phyloP scores from a whole-genome alignment of 805 yeast genomes.

The Phaffomyces antillensis region DNA sequence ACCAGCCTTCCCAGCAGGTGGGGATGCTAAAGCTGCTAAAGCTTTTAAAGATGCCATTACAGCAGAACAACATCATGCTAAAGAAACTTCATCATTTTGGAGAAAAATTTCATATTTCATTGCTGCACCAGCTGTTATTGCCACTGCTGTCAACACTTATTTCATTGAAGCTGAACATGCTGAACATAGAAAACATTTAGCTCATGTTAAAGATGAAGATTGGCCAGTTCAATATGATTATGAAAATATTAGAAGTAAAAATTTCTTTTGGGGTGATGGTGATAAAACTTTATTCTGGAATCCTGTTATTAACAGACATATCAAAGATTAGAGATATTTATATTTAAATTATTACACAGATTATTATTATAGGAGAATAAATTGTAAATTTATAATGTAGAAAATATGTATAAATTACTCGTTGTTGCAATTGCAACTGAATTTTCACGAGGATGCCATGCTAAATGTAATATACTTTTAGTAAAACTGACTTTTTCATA shows the following conservation, averaged over 20 bases:
- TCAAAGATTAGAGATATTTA: constrained; percentile 25
- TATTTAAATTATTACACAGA: neutral
- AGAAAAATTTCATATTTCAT: constrained; percentile 72
- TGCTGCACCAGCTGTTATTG: constrained; percentile 75
- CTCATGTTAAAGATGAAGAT: constrained; percentile 71
- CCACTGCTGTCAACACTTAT: constrained; percentile 74
- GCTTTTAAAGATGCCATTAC: constrained; percentile 55
- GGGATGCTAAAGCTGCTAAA: constrained; percentile 41
- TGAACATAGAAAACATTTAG: constrained; percentile 74
- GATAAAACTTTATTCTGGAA: constrained; percentile 97
- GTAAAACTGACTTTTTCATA: constrained; percentile 81
- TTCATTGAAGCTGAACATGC: constrained; percentile 84
- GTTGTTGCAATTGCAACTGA: constrained; percentile 98
- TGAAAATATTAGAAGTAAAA: constrained; percentile 82
- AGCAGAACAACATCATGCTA: constrained; percentile 75
- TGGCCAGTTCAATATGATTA: constrained; percentile 89
- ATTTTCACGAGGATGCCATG: constrained; percentile 98
- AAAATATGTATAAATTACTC: constrained; percentile 81
- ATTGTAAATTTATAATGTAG: constrained; percentile 46
- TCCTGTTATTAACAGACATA: constrained; percentile 83
- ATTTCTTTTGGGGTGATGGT: constrained; percentile 99
- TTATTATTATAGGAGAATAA: neutral
- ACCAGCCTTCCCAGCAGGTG: constrained; percentile 41
- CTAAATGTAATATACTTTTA: constrained; percentile 86
- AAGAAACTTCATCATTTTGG: constrained; percentile 73